Percentiles rank a stretch among this genome's conserved stretches.
Evolutionary conservation across 345 rosid species (phyloP).

Genomic region (Eucalyptus erythrocorys): DNA sequence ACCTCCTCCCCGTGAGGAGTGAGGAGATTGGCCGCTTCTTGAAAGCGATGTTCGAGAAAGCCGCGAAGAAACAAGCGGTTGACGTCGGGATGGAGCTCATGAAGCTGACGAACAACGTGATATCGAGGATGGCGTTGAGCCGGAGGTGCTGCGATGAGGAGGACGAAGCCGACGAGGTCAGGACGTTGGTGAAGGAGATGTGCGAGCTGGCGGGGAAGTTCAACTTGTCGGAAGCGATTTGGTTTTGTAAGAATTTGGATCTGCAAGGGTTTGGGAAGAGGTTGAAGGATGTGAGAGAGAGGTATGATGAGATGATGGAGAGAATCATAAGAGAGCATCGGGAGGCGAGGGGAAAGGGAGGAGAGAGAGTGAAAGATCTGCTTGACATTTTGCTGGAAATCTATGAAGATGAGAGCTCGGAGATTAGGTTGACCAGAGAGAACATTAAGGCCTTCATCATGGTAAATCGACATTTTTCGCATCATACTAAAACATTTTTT

Average conservation of each 20-base stretch:
- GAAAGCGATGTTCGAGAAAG: slow-evolving; percentile 13
- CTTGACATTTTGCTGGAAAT: slow-evolving; percentile 56
- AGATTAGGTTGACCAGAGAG: slow-evolving; percentile 49
- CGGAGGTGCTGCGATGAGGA: slow-evolving; percentile 26
- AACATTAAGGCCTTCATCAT: slow-evolving; percentile 66
- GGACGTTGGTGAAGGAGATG: slow-evolving; percentile 49
- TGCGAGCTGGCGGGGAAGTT: slow-evolving; percentile 37
- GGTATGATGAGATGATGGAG: slow-evolving; percentile 56
- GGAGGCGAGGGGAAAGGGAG: slow-evolving; percentile 4
- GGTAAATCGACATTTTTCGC: slow-evolving; percentile 18
- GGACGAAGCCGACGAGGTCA: slow-evolving; percentile 28
- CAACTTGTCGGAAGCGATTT: slow-evolving; percentile 49
- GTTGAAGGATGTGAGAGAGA: slow-evolving; percentile 44
- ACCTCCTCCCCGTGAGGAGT: slow-evolving; percentile 19
- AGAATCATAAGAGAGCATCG: slow-evolving; percentile 52
- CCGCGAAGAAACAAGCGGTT: slow-evolving; percentile 20
- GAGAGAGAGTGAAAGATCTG: slow-evolving; percentile 19
- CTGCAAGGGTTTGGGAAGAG: slow-evolving; percentile 50
- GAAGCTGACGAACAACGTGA: slow-evolving; percentile 46
- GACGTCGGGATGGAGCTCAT: slow-evolving; percentile 38
- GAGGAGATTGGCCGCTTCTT: slow-evolving; percentile 38
- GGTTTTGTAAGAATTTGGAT: slow-evolving; percentile 59
- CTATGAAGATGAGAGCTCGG: slow-evolving; percentile 51
- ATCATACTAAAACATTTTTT: neutral
- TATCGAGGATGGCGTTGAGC: slow-evolving; percentile 50